Evolutionary conservation across 768 basidiomycete genomes (phyloP), one percentile per base, ranked within the genome.

Genomic region (Boletus rufocinnamomeus): DNA sequence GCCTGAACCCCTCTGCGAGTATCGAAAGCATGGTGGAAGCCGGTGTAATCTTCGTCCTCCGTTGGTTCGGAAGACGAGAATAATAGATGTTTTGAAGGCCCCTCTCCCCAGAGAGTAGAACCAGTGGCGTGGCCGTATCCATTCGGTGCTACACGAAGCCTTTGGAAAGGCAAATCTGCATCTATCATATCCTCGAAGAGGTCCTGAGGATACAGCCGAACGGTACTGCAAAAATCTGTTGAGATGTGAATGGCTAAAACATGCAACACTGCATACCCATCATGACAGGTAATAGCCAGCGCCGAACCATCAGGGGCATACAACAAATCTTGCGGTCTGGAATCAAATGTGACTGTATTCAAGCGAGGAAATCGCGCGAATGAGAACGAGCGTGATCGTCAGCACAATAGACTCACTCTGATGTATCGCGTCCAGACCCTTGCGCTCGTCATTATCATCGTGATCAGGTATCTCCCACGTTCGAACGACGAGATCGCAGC

Each of bases 1-100:
- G 65, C 52, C 4, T 56, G 50, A 41, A 45, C 65, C 8, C 65
- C 57, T 38, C 44, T 68, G 19, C 52, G 57, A 2, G 76, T 60
- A 65, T 88, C 84, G 52, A 84, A 82, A 5, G 75, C 81, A 43
- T 74, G 77, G 60, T 89, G 87, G 41, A 66, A 75, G 1, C 85
- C 84, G 4, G 63, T 62, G 6, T 69, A 64, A 13, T 50, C 58
- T 1, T 47, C 34, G 37, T 13, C 46, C 4, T 47, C 23, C 54
- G 14, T 61, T 6, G 83, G 79, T 61, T 86, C 86, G 1, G 84
- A 82, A 2, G 84, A 87, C 1, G 82, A 81, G 66, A 85, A 85
- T 16, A 88, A 59, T 13, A 74, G 58, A 16, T 75, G 62, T 0
- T 74, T 59, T 0, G 82, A 79, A 0, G 66, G 49, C 1, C 69